phyloP scores from a whole-genome alignment of 495 filamentous ascomycete species.

The Aeminium ludgeri region DNA sequence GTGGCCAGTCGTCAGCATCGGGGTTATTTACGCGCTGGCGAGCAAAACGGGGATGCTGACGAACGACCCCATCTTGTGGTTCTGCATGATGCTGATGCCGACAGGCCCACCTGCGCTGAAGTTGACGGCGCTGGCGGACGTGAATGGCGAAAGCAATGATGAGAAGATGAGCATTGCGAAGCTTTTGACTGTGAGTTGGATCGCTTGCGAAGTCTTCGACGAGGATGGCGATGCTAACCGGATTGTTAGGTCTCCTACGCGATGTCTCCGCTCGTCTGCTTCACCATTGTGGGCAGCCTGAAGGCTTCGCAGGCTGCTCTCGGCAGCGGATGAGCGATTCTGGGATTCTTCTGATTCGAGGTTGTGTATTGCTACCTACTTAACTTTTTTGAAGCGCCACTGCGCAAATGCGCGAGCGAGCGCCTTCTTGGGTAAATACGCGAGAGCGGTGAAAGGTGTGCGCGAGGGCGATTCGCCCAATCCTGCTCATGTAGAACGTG shows the following conservation, averaged over 20 bases:
- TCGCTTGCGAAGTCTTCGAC: neutral
- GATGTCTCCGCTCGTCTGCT: conserved; percentile 15
- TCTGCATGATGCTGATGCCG: conserved; percentile 63
- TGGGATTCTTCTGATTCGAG: neutral
- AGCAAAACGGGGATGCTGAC: conserved; percentile 37
- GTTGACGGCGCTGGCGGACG: conserved; percentile 47
- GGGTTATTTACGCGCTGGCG: conserved; percentile 44
- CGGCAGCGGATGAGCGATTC: neutral
- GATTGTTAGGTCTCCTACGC: conserved; percentile 9
- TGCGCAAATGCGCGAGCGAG: no score
- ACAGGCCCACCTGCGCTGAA: conserved; percentile 56
- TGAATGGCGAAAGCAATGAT: conserved; percentile 37
- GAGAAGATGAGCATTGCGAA: conserved; percentile 57
- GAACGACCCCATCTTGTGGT: conserved; percentile 58
- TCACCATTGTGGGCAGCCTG: conserved; percentile 12
- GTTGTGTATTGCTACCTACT: no score
- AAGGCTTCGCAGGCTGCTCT: conserved; percentile 15
- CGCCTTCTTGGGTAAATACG: no score
- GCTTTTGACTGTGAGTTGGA: conserved; percentile 41
- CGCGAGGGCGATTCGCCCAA: no score
- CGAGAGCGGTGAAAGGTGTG: no score
- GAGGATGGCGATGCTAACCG: conserved; percentile 1
- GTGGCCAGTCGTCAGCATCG: conserved; percentile 42
- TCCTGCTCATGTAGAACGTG: no score
- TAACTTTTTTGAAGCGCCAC: no score